Evolutionary conservation across 2,329 filamentous ascomycete species (phyloP).

Genomic region (Pyrenochaeta sp.): DNA sequence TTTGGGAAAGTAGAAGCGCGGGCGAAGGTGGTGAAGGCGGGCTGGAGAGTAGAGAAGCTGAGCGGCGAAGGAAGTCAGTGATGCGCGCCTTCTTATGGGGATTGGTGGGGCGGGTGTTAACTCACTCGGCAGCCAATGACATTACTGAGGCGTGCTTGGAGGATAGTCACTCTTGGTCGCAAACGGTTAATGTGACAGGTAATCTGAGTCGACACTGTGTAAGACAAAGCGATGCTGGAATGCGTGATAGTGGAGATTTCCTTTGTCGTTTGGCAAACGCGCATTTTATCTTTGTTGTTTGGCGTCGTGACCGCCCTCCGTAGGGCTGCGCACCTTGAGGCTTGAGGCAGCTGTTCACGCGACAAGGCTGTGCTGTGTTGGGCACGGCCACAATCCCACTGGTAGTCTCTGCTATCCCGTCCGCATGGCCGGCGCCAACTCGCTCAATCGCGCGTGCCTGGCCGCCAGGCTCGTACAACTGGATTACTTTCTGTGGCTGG

Average conservation of each 20-base stretch:
- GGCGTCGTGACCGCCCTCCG: too few species aligned
- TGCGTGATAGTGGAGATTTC: too few species aligned
- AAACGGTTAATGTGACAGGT: constrained; percentile 13
- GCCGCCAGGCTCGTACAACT: constrained; percentile 2
- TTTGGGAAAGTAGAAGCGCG: constrained; percentile 19
- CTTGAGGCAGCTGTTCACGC: too few species aligned
- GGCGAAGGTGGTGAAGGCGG: constrained; percentile 12
- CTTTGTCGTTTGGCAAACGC: too few species aligned
- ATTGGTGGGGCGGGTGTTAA: constrained; percentile 16
- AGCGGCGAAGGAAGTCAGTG: constrained; percentile 9
- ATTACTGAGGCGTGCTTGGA: constrained; percentile 1
- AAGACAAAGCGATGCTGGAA: too few species aligned
- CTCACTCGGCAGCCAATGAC: constrained; percentile 18
- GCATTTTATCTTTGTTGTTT: too few species aligned
- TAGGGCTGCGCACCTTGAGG: too few species aligned
- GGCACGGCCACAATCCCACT: background rate
- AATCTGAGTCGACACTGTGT: too few species aligned
- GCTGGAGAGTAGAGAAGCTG: constrained; percentile 19
- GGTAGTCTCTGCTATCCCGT: too few species aligned
- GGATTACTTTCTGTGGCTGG: constrained; percentile 1
- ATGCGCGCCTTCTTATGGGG: constrained; percentile 3
- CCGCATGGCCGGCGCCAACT: too few species aligned
- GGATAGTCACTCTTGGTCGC: constrained; percentile 2
- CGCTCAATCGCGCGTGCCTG: background rate
- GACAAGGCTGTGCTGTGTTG: too few species aligned